These are phyloP conservation scores for Prosopis cineraria DNA, from an alignment of 306 rosid species.

Conservation along the genomic window DNA sequence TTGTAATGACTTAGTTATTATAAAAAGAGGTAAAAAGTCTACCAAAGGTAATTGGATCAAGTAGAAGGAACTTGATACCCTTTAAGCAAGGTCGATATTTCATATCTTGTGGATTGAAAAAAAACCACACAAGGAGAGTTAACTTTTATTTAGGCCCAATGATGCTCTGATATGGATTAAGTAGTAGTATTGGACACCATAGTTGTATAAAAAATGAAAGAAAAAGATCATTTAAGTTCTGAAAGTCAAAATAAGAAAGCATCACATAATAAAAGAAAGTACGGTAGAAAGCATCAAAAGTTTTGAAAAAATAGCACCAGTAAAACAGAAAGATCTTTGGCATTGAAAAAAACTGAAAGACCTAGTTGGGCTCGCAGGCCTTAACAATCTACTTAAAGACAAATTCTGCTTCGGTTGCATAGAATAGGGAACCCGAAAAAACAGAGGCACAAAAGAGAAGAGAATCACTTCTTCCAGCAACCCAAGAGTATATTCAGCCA, in stretches of 20 bases:
- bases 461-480: slow-evolving; percentile 12
- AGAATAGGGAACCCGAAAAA: background rate
- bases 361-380: slow-evolving; percentile 26
- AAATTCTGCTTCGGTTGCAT: background rate
- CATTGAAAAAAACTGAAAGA: too few relatives aligned
- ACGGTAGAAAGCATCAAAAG: slow-evolving; percentile 6
- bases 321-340: slow-evolving; percentile 4
- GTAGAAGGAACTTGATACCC: background rate
- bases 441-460: background rate
- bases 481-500: slow-evolving; percentile 9
- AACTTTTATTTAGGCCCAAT: background rate
- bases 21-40: background rate
- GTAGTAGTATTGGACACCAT: background rate
- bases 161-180: background rate
- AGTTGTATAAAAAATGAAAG: background rate
- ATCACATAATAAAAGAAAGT: background rate
- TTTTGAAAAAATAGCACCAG: background rate
- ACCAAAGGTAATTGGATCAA: background rate
- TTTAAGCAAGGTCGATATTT: background rate
- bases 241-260: background rate
- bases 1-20: too few relatives aligned
- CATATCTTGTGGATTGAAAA: background rate
- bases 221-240: background rate
- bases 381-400: background rate
- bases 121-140: background rate